phyloP scores from a whole-genome alignment of 805 yeast genomes.

The Ogataea salicorniae region DNA sequence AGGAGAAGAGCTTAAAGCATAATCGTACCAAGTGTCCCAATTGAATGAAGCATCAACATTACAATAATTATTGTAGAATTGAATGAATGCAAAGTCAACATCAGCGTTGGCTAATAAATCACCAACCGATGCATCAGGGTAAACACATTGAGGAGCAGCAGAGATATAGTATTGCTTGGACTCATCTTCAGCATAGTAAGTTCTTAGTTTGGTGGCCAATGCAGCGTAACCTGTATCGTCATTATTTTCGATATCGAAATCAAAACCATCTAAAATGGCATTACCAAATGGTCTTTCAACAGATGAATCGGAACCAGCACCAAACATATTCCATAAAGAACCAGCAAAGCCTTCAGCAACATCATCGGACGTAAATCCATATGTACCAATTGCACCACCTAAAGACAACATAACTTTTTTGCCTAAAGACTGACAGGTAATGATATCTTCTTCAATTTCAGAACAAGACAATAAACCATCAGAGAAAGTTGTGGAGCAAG shows the following conservation, averaged over 20 bases:
- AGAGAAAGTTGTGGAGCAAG: constrained; percentile 35
- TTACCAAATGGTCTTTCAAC: constrained; percentile 57
- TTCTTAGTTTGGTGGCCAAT: constrained; percentile 45
- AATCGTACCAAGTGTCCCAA: constrained; percentile 67
- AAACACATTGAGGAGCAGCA: constrained; percentile 91
- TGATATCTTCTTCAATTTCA: constrained; percentile 55
- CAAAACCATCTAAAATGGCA: constrained; percentile 79
- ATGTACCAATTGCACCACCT: constrained; percentile 64
- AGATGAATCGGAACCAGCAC: constrained; percentile 42
- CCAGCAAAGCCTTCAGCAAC: constrained; percentile 58
- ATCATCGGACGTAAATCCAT: constrained; percentile 45
- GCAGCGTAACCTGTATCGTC: constrained; percentile 62
- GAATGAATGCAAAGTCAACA: constrained; percentile 79
- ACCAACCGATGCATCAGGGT: constrained; percentile 63
- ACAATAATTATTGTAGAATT: constrained; percentile 86
- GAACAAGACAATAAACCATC: constrained; percentile 40
- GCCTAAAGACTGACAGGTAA: constrained; percentile 72
- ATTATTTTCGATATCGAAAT: constrained; percentile 64
- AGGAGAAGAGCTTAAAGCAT: constrained; percentile 53
- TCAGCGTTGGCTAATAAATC: constrained; percentile 43
- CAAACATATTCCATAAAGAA: constrained; percentile 58
- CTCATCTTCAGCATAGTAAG: constrained; percentile 30
- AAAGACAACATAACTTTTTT: constrained; percentile 72
- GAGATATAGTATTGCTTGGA: constrained; percentile 66
- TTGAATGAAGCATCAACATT: constrained; percentile 48